These are phyloP conservation scores for Plectosphaerella sp. DNA, from an alignment of 2,329 filamentous ascomycete species.

Conservation along the genomic window DNA sequence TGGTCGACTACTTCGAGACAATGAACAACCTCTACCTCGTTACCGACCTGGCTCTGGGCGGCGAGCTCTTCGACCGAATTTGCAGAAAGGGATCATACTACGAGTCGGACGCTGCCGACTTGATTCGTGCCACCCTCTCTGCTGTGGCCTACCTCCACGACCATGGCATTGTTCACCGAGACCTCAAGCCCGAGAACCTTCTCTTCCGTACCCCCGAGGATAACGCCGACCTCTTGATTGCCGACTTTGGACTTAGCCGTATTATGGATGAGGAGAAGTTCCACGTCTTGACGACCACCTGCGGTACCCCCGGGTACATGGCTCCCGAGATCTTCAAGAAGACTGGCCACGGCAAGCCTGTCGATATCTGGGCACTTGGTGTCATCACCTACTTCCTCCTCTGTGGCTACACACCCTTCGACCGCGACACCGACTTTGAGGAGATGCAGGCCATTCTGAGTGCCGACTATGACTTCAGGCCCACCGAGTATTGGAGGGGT, in stretches of 20 bases:
- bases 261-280: slow-evolving; percentile 99
- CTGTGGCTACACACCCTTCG: slow-evolving; percentile 97
- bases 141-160: slow-evolving; percentile 99
- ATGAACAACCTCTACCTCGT: slow-evolving; percentile 99
- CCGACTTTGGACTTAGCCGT: slow-evolving; percentile 89
- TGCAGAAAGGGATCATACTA: slow-evolving; percentile 98
- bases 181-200: slow-evolving; percentile 95
- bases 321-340: slow-evolving; percentile 99
- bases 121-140: slow-evolving; percentile 90
- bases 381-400: slow-evolving; percentile 99
- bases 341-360: slow-evolving; percentile 93
- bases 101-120: slow-evolving; percentile 91
- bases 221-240: slow-evolving; percentile 93
- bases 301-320: slow-evolving; percentile 98
- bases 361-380: slow-evolving; percentile 96
- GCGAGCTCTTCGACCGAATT: slow-evolving; percentile 96
- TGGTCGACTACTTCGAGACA: slow-evolving; percentile 99
- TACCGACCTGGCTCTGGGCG: slow-evolving; percentile 91
- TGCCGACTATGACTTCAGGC: slow-evolving; percentile 94
- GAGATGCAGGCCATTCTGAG: slow-evolving; percentile 99
- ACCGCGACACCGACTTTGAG: slow-evolving; percentile 94
- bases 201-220: slow-evolving; percentile 96
- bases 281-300: slow-evolving; percentile 95
- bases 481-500: slow-evolving; percentile 92
- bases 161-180: slow-evolving; percentile 96